Conservation (phyloP, 1,284 basidiomycete genomes). For the Marasmius oreades region DNA sequence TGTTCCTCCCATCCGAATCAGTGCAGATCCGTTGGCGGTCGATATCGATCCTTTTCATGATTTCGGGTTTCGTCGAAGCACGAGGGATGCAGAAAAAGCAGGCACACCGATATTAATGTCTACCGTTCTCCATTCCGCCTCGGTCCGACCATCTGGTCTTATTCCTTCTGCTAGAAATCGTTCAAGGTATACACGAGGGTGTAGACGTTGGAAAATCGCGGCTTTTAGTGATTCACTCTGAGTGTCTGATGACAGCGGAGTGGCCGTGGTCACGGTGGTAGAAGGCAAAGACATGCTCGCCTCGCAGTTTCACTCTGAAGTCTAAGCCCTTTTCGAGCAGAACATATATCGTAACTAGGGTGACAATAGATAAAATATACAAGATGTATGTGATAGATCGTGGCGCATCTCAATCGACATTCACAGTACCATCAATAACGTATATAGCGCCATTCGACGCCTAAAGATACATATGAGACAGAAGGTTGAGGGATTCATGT, state of each 20-base stretch:
- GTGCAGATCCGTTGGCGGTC: conserved; percentile 86
- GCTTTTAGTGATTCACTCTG: conserved; percentile 48
- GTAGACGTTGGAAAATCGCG: conserved; percentile 76
- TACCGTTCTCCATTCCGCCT: conserved; percentile 62
- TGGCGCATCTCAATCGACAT: not conserved
- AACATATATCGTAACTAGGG: no score
- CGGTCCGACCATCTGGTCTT: conserved; percentile 72
- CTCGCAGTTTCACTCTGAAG: no score
- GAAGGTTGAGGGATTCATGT: conserved; percentile 5
- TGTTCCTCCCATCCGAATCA: conserved; percentile 87
- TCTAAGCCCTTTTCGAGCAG: no score
- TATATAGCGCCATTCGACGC: conserved; percentile 68
- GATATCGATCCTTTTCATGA: conserved; percentile 69
- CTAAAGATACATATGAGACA: conserved; percentile 38
- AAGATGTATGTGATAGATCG: no score
- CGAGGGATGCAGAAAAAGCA: no score
- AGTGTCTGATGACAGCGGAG: conserved; percentile 17
- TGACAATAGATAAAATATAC: no score
- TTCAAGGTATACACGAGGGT: conserved; percentile 78
- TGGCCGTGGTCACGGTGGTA: not conserved
- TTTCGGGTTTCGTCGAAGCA: conserved; percentile 9
- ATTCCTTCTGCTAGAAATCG: conserved; percentile 71
- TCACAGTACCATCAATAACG: conserved; percentile 63
- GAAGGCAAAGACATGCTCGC: not conserved
- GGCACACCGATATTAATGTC: conserved; percentile 73